These are phyloP conservation scores for Epichloe festucae DNA, from an alignment of 2,329 filamentous ascomycete species.

Conservation along the genomic window DNA sequence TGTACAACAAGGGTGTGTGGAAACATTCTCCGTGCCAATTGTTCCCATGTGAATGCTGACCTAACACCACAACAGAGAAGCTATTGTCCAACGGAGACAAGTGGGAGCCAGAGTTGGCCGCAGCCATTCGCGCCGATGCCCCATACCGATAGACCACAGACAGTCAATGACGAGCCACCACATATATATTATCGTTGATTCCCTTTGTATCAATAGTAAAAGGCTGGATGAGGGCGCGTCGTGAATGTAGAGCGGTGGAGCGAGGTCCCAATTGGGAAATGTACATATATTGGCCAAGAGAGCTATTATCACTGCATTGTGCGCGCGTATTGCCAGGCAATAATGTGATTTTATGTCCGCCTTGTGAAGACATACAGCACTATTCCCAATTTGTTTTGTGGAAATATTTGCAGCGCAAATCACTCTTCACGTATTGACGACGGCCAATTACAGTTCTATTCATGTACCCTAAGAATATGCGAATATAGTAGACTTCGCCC, in stretches of 20 bases:
- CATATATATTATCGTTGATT: not conserved
- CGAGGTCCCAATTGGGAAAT: not conserved
- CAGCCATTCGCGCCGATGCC: constrained; percentile 81
- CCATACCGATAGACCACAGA: constrained; percentile 59
- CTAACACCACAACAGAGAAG: constrained; percentile 47
- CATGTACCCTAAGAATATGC: too few relatives aligned
- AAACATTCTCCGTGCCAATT: not conserved
- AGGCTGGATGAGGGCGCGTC: not conserved
- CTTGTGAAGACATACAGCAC: not conserved
- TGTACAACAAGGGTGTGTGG: constrained; percentile 76
- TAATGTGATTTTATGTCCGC: not conserved
- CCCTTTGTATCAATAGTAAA: not conserved
- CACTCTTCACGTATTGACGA: too few relatives aligned
- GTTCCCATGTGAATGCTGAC: not conserved
- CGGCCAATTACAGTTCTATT: too few relatives aligned
- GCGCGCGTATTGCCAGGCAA: not conserved
- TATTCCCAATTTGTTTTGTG: not conserved
- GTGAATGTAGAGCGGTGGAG: not conserved
- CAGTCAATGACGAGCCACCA: not conserved
- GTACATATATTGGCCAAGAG: not conserved
- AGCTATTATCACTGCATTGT: not conserved
- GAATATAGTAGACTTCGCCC: too few relatives aligned
- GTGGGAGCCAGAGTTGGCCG: constrained; percentile 96
- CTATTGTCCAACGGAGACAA: constrained; percentile 80
- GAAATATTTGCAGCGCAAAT: too few relatives aligned